Conservation (phyloP, 2,329 filamentous ascomycete species). For the Cladophialophora carrionii region DNA sequence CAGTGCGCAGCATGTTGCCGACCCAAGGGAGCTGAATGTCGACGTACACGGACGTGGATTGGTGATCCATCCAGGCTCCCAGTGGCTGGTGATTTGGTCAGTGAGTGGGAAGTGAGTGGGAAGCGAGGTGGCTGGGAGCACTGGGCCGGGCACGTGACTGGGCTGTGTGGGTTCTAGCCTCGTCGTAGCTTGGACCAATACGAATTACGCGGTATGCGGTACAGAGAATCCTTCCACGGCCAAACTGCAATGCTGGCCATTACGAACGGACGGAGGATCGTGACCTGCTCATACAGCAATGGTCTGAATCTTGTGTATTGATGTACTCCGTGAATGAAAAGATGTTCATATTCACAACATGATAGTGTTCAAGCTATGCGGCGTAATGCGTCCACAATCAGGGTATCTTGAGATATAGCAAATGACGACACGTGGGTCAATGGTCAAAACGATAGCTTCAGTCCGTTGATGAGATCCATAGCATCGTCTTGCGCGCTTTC, state of each 20-base stretch:
- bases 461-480: conserved; percentile 45
- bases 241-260: neutral
- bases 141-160: too few relatives aligned
- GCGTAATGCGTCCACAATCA: conserved; percentile 4
- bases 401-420: conserved; percentile 20
- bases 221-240: neutral
- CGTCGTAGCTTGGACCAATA: neutral
- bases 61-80: conserved; percentile 15
- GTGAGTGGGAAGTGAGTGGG: neutral
- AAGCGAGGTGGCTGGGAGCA: neutral
- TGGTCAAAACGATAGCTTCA: conserved; percentile 26
- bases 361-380: conserved; percentile 17
- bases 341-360: conserved; percentile 4
- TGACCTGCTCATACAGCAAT: neutral
- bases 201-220: too few relatives aligned
- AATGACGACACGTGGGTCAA: neutral
- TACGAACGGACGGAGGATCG: neutral
- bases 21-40: conserved; percentile 16
- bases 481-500: conserved; percentile 61
- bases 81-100: conserved; percentile 12
- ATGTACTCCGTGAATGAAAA: neutral
- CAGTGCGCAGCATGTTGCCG: neutral
- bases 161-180: conserved; percentile 19
- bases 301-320: neutral
- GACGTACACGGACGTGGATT: neutral